Conservation (phyloP, 441 rosid species). For the Croton setiger region DNA sequence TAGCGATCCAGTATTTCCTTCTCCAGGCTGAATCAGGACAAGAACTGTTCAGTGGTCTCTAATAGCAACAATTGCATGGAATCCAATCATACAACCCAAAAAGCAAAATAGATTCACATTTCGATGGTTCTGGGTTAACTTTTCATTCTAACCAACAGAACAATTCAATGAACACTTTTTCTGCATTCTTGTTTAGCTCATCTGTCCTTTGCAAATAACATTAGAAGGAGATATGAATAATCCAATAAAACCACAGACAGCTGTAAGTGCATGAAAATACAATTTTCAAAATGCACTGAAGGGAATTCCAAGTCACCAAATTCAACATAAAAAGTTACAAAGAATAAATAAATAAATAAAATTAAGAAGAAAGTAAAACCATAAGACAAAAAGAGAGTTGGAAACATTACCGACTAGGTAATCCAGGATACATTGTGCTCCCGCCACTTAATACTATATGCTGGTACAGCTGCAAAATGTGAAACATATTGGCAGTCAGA, state of each 20-base stretch:
- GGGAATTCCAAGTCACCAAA: background rate
- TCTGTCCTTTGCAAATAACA: background rate
- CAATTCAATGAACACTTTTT: too few relatives aligned
- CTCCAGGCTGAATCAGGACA: slow-evolving; percentile 64
- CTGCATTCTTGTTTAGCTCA: background rate
- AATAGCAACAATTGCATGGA: background rate
- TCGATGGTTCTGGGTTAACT: too few relatives aligned
- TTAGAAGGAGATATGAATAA: background rate
- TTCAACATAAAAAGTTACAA: background rate
- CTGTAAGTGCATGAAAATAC: background rate
- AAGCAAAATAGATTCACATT: background rate
- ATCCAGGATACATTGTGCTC: slow-evolving; percentile 99
- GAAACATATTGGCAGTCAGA: slow-evolving; percentile 15
- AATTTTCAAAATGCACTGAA: slow-evolving; percentile 2
- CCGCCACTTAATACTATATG: slow-evolving; percentile 98
- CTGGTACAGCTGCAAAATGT: slow-evolving; percentile 75
- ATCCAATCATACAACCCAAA: background rate
- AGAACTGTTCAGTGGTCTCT: background rate
- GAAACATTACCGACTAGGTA: slow-evolving; percentile 83
- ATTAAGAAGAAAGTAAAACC: background rate
- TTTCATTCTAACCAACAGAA: too few relatives aligned
- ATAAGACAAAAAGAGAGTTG: slow-evolving; percentile 3
- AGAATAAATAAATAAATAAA: background rate
- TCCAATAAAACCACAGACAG: background rate
- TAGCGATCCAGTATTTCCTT: slow-evolving; percentile 90